These are phyloP conservation scores for Plantago major DNA, from an alignment of 257 asterid species.

Conservation along the genomic window DNA sequence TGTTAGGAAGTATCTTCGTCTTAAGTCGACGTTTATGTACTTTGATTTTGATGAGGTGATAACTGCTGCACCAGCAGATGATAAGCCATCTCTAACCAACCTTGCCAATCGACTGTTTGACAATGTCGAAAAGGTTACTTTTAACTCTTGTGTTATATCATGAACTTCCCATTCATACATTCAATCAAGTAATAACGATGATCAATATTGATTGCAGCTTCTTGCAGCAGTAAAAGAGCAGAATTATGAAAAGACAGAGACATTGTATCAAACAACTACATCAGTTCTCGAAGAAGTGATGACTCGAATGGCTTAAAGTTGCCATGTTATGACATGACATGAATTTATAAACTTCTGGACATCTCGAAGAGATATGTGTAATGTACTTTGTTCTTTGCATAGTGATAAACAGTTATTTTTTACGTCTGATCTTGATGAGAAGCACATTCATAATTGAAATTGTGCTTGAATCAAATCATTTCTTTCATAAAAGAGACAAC, in stretches of 20 bases:
- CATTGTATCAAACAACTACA: conserved; percentile 49
- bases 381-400: too few relatives aligned
- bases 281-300: conserved; percentile 63
- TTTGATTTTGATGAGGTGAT: conserved; percentile 70
- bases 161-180: not conserved
- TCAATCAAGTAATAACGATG: not conserved
- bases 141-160: not conserved
- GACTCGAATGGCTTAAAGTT: conserved; percentile 52
- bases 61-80: conserved; percentile 47
- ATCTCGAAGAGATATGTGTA: too few relatives aligned
- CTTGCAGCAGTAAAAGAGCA: conserved; percentile 49
- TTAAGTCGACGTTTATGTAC: conserved; percentile 73
- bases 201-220: conserved; percentile 40
- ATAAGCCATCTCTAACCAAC: conserved; percentile 51
- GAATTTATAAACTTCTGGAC: not conserved
- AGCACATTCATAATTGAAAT: too few relatives aligned
- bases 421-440: too few relatives aligned
- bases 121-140: conserved; percentile 55
- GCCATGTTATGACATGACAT: not conserved
- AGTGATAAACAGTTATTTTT: too few relatives aligned
- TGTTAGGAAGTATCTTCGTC: conserved; percentile 52
- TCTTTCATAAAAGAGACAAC: too few relatives aligned
- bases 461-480: too few relatives aligned
- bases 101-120: conserved; percentile 81
- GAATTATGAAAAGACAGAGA: conserved; percentile 37